Percentiles rank a stretch among this genome's conserved stretches.
phyloP scores from a whole-genome alignment of 106 monocot genomes.

The Dendrobium officinale region DNA sequence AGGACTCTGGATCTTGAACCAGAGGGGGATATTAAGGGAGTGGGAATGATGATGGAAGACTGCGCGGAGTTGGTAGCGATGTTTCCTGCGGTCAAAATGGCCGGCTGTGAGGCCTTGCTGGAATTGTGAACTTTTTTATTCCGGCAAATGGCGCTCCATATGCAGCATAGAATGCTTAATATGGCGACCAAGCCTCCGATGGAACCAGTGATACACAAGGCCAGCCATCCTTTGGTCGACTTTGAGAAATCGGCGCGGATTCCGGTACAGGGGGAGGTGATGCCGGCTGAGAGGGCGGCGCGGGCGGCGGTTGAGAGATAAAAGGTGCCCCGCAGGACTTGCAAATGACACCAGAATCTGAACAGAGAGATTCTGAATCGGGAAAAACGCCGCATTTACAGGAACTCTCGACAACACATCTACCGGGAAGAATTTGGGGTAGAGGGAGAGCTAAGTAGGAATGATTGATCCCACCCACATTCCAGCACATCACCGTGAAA shows the following conservation, averaged over 20 bases:
- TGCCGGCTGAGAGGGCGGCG: neutral
- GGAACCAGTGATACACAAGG: conserved; percentile 42
- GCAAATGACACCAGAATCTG: conserved; percentile 33
- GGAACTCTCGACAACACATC: conserved; percentile 22
- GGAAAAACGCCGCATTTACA: conserved; percentile 40
- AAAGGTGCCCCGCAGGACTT: conserved; percentile 14
- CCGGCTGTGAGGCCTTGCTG: conserved; percentile 20
- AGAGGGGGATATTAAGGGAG: neutral
- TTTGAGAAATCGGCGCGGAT: conserved; percentile 1
- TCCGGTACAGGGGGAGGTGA: conserved; percentile 7
- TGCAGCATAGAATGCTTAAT: conserved; percentile 34
- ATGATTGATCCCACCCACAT: conserved; percentile 7
- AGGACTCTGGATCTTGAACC: conserved; percentile 12
- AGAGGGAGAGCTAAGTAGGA: conserved; percentile 16
- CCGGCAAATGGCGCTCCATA: conserved; percentile 28
- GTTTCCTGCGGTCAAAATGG: neutral
- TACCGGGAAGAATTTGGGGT: conserved; percentile 57
- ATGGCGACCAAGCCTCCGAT: conserved; percentile 44
- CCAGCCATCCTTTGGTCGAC: conserved; percentile 26
- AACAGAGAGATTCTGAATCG: conserved; percentile 23
- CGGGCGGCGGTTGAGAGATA: neutral
- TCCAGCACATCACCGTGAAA: conserved; percentile 74
- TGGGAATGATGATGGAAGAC: conserved; percentile 10
- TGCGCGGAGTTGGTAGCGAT: conserved; percentile 17
- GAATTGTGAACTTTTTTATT: conserved; percentile 71